These are phyloP conservation scores for Ogataea trehaloabstinens DNA, from an alignment of 805 yeast species.

Conservation along the genomic window DNA sequence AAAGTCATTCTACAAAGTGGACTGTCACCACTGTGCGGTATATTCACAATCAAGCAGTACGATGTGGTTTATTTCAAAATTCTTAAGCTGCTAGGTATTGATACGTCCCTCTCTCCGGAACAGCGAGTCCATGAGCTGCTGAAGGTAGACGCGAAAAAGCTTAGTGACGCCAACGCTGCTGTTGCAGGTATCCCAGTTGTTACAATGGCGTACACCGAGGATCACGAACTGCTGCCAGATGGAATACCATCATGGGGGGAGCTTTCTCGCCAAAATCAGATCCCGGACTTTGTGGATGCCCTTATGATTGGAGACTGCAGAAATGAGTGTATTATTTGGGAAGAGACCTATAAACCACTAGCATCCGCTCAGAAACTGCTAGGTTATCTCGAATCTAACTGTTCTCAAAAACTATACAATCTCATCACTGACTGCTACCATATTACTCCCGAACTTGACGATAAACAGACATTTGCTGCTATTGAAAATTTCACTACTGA, in stretches of 20 bases:
- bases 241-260: constrained; percentile 14
- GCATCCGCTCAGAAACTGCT: constrained; percentile 1
- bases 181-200: constrained; percentile 9
- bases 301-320: constrained; percentile 12
- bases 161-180: constrained; percentile 11
- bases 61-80: constrained; percentile 14
- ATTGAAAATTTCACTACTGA: constrained; percentile 6
- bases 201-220: constrained; percentile 12
- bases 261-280: constrained; percentile 3
- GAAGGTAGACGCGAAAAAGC: constrained; percentile 4
- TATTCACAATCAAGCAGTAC: constrained; percentile 13
- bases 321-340: constrained; percentile 12
- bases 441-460: background rate
- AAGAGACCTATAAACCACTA: constrained; percentile 7
- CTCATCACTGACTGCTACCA: constrained; percentile 3
- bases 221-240: constrained; percentile 3
- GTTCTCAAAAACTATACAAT: constrained; percentile 4
- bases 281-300: constrained; percentile 10
- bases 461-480: constrained; percentile 1
- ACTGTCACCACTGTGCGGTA: constrained; percentile 13
- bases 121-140: constrained; percentile 5
- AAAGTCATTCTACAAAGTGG: constrained; percentile 19
- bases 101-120: constrained; percentile 5
- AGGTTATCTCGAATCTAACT: constrained; percentile 1
- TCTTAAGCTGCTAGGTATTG: constrained; percentile 12